Conservation (phyloP, 2,329 filamentous ascomycete species). For the Colletotrichum aenigma region DNA sequence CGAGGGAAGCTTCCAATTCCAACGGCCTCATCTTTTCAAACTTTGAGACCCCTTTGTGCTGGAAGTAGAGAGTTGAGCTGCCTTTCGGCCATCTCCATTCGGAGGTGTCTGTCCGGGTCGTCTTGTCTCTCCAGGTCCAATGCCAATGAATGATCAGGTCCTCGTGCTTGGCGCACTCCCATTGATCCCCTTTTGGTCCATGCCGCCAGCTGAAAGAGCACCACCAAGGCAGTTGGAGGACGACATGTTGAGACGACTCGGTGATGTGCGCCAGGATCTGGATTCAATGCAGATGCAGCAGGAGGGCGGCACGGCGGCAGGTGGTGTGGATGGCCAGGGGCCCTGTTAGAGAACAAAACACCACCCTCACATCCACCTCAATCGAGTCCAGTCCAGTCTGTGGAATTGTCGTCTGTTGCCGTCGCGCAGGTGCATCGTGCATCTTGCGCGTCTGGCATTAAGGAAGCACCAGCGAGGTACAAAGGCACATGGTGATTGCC, state of each 20-base stretch:
- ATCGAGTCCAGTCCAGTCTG: neutral
- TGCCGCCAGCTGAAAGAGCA: neutral
- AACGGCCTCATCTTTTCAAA: neutral
- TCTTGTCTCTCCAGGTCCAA: neutral
- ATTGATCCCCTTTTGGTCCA: neutral
- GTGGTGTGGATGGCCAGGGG: neutral
- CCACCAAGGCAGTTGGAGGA: neutral
- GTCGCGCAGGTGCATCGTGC: neutral
- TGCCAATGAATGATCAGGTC: neutral
- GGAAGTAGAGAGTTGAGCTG: neutral
- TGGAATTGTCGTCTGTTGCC: neutral
- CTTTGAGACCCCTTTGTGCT: neutral
- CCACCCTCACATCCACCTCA: neutral
- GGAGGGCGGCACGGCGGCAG: neutral
- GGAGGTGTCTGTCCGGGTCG: neutral
- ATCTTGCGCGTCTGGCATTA: neutral
- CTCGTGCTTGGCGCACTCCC: neutral
- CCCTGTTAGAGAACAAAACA: neutral
- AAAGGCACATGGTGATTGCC: neutral
- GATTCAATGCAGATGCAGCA: neutral
- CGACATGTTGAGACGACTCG: neutral
- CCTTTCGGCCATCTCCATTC: neutral
- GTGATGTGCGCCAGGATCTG: slow-evolving; percentile 15
- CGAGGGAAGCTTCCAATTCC: neutral
- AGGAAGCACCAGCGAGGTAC: neutral